Percentiles rank a stretch among this genome's conserved stretches.
These are phyloP conservation scores for Macadamia integrifolia DNA, from an alignment of 164 flowering plant genomes.

Conservation along the genomic window DNA sequence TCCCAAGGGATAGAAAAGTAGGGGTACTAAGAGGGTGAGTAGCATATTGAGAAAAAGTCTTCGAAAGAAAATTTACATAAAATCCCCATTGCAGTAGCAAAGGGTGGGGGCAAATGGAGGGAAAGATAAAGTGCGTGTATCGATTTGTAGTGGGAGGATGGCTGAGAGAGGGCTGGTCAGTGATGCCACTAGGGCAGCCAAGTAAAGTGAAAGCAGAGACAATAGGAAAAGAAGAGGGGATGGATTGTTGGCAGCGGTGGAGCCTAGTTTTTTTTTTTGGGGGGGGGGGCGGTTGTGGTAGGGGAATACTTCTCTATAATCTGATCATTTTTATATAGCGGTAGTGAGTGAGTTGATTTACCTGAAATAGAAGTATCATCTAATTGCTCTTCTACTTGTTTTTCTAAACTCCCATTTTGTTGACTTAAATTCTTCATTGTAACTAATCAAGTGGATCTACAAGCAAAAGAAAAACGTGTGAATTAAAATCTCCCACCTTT, in stretches of 20 bases:
- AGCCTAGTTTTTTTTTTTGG: too few species aligned
- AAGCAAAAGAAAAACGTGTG: too few species aligned
- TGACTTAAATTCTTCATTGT: constrained; percentile 1
- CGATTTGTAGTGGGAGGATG: constrained; percentile 64
- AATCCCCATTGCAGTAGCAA: constrained; percentile 55
- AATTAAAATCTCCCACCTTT: too few species aligned
- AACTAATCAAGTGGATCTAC: too few species aligned
- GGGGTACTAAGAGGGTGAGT: constrained; percentile 21
- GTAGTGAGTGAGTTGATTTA: too few species aligned
- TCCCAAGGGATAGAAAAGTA: constrained; percentile 35
- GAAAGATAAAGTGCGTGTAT: constrained; percentile 63
- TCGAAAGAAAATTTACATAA: constrained; percentile 52
- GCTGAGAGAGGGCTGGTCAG: constrained; percentile 51
- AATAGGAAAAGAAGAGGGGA: constrained; percentile 65
- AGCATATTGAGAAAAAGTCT: constrained; percentile 53
- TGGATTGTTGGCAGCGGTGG: constrained; percentile 43
- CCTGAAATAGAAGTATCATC: too few species aligned
- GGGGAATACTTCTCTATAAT: too few species aligned
- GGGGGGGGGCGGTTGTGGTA: too few species aligned
- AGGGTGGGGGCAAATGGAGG: constrained; percentile 54
- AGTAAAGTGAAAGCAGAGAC: constrained; percentile 32
- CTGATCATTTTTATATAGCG: too few species aligned
- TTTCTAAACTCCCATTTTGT: too few species aligned
- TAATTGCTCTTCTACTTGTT: too few species aligned
- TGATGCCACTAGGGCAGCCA: constrained; percentile 31